Evolutionary conservation across 1,284 basidiomycete species (phyloP).

Genomic region (Neonothopanus nambi): DNA sequence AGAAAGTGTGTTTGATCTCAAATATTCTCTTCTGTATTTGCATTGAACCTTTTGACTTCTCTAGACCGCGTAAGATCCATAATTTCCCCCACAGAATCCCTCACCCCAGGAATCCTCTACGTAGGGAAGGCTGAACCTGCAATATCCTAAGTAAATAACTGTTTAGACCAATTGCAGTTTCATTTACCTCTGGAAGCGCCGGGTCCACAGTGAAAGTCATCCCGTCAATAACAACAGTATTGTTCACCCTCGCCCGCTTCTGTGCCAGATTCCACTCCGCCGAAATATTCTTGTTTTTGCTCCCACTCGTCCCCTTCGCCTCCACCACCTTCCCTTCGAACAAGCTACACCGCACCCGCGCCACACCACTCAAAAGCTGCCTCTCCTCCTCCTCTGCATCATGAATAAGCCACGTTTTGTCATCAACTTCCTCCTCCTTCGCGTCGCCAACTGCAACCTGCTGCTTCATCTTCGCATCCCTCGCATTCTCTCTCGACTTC

Average conservation of each 20-base stretch:
- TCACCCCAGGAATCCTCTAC: slow-evolving; percentile 86
- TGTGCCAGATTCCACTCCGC: slow-evolving; percentile 46
- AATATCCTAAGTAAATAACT: background rate
- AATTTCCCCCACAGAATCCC: slow-evolving; percentile 73
- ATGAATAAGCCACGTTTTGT: slow-evolving; percentile 26
- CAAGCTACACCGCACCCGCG: slow-evolving; percentile 55
- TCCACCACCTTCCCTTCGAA: slow-evolving; percentile 56
- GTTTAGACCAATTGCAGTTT: background rate
- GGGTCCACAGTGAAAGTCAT: slow-evolving; percentile 42
- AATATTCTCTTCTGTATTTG: background rate
- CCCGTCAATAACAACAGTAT: slow-evolving; percentile 44
- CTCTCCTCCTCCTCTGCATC: slow-evolving; percentile 57
- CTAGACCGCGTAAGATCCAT: slow-evolving; percentile 82
- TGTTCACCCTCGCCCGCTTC: slow-evolving; percentile 40
- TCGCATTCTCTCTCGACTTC: slow-evolving; percentile 35
- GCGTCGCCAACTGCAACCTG: slow-evolving; percentile 21
- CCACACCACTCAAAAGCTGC: slow-evolving; percentile 51
- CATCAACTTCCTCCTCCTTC: slow-evolving; percentile 15
- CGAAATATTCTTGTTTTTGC: slow-evolving; percentile 42
- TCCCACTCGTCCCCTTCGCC: slow-evolving; percentile 26
- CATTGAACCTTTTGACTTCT: background rate
- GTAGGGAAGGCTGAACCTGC: slow-evolving; percentile 47
- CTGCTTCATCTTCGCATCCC: slow-evolving; percentile 45
- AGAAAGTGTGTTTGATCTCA: slow-evolving; percentile 67
- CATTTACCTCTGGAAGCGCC: slow-evolving; percentile 31